Conservation (phyloP, 140 eudicot genomes). For the Erigeron philadelphicus region DNA sequence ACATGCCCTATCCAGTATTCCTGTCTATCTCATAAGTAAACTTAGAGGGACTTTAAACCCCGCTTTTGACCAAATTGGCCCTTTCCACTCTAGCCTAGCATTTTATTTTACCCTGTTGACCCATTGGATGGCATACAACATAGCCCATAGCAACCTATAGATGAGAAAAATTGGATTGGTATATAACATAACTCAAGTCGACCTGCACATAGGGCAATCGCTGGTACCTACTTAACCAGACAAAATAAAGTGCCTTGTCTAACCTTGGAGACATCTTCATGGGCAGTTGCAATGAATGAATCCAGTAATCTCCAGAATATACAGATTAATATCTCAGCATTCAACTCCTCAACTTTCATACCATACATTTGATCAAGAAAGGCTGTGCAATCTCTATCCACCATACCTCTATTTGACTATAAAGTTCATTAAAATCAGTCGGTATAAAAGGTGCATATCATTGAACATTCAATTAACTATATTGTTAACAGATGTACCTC, state of each 20-base stretch:
- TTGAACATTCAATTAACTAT: constrained; percentile 10
- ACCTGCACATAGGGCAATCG: background rate
- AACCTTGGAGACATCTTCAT: constrained; percentile 47
- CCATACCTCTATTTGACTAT: constrained; percentile 42
- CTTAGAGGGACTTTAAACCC: background rate
- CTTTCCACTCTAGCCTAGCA: background rate
- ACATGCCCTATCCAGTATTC: too few relatives aligned
- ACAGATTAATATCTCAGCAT: constrained; percentile 52
- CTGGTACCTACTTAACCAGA: background rate
- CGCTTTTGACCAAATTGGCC: background rate
- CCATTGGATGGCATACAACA: background rate
- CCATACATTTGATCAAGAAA: constrained; percentile 49
- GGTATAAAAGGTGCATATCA: constrained; percentile 2
- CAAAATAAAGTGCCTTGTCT: constrained; percentile 17
- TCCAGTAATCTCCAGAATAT: constrained; percentile 63
- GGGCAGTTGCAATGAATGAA: constrained; percentile 41
- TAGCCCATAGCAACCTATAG: background rate
- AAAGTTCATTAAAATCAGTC: constrained; percentile 19
- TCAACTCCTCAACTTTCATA: constrained; percentile 43
- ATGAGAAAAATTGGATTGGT: background rate
- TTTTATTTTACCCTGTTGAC: background rate
- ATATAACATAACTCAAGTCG: background rate
- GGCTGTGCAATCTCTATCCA: constrained; percentile 51
- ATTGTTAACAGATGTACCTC: constrained; percentile 40
- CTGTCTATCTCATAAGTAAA: background rate